Conservation (phyloP, 2,329 filamentous ascomycete genomes). For the Seiridium unicorne region DNA sequence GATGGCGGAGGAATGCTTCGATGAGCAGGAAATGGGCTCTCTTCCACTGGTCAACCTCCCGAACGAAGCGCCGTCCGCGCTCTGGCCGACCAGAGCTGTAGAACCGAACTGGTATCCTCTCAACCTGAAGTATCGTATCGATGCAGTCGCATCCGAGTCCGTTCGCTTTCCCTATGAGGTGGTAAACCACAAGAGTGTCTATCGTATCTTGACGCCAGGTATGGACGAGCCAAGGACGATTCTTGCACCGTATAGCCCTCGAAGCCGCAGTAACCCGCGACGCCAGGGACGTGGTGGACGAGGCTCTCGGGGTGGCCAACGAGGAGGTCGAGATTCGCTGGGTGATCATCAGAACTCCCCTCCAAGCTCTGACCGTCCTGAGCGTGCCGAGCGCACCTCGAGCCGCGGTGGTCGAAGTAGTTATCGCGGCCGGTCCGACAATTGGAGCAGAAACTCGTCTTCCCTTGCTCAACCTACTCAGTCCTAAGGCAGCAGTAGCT, state of each 20-base stretch:
- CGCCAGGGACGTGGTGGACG: slow-evolving; percentile 14
- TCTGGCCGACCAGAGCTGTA: slow-evolving; percentile 57
- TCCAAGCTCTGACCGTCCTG: slow-evolving; percentile 7
- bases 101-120: slow-evolving; percentile 53
- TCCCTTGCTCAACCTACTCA: slow-evolving; percentile 5
- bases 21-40: slow-evolving; percentile 78
- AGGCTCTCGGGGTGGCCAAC: slow-evolving; percentile 13
- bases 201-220: slow-evolving; percentile 43
- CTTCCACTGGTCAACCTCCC: slow-evolving; percentile 71
- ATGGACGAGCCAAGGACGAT: slow-evolving; percentile 38
- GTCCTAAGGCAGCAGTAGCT: not conserved
- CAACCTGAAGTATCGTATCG: slow-evolving; percentile 48
- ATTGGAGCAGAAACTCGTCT: slow-evolving; percentile 19
- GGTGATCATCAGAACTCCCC: slow-evolving; percentile 9
- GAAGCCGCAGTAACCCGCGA: slow-evolving; percentile 20
- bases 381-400: slow-evolving; percentile 9
- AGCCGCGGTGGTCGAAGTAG: slow-evolving; percentile 13
- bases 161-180: slow-evolving; percentile 37
- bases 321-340: slow-evolving; percentile 19
- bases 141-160: slow-evolving; percentile 45
- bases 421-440: slow-evolving; percentile 20
- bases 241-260: slow-evolving; percentile 11
- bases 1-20: slow-evolving; percentile 77
- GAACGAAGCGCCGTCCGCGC: slow-evolving; percentile 56
- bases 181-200: slow-evolving; percentile 36